Conservation (phyloP, 306 rosid genomes). For the Quercus dentata region DNA sequence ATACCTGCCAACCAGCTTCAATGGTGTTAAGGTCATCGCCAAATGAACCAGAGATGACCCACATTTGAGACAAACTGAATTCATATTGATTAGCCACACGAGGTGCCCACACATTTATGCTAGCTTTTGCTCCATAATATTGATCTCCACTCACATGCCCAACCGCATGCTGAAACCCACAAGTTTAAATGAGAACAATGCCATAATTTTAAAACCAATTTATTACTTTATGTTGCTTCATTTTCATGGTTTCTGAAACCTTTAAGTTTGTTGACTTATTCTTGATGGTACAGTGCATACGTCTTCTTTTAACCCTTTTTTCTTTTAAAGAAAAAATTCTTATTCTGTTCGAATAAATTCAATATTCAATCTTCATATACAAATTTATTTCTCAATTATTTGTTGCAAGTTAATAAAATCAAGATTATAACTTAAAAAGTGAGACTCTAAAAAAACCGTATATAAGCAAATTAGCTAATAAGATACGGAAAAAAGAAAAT, state of each 20-base stretch:
- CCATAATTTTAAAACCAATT: neutral
- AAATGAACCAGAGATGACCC: conserved; percentile 97
- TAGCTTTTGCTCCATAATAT: conserved; percentile 90
- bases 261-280: too few relatives aligned
- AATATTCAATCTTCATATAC: neutral
- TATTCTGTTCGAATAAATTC: too few relatives aligned
- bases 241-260: neutral
- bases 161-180: conserved; percentile 81
- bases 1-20: conserved; percentile 99
- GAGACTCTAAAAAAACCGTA: too few relatives aligned
- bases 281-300: too few relatives aligned
- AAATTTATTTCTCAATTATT: too few relatives aligned
- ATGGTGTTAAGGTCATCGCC: conserved; percentile 94
- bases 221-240: neutral
- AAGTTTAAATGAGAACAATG: neutral
- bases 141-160: conserved; percentile 88
- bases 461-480: too few relatives aligned
- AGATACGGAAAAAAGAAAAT: neutral
- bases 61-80: conserved; percentile 95
- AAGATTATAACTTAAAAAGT: too few relatives aligned
- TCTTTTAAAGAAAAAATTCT: too few relatives aligned
- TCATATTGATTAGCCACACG: conserved; percentile 76
- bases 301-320: too few relatives aligned
- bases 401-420: too few relatives aligned
- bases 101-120: conserved; percentile 98